Evolutionary conservation across 306 rosid species (phyloP).

Genomic region (Gleditsia sinensis): DNA sequence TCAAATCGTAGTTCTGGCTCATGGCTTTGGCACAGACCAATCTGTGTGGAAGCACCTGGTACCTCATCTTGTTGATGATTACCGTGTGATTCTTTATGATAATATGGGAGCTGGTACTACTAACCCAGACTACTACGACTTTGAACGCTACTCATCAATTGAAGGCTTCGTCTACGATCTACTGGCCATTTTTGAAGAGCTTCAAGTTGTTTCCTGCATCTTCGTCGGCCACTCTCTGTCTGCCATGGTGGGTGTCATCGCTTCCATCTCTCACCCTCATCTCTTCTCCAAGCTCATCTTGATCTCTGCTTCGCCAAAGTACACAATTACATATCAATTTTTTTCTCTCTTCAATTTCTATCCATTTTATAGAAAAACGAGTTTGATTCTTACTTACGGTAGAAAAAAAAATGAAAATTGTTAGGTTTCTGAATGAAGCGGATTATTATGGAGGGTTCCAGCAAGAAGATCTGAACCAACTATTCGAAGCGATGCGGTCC

Average conservation of each 20-base stretch:
- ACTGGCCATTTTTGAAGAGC: slow-evolving; percentile 61
- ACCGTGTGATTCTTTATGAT: slow-evolving; percentile 57
- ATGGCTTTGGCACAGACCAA: slow-evolving; percentile 82
- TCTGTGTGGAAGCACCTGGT: slow-evolving; percentile 76
- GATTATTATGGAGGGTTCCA: slow-evolving; percentile 38
- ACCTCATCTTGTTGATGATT: slow-evolving; percentile 63
- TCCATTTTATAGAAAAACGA: background rate
- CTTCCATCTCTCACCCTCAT: slow-evolving; percentile 61
- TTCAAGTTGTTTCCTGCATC: slow-evolving; percentile 50
- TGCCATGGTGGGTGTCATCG: slow-evolving; percentile 61
- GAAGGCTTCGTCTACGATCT: slow-evolving; percentile 64
- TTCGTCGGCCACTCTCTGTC: slow-evolving; percentile 79
- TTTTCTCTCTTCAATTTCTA: background rate
- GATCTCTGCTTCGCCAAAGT: slow-evolving; percentile 69
- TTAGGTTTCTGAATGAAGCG: slow-evolving; percentile 35
- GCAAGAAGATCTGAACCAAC: slow-evolving; percentile 36
- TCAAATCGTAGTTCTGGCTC: slow-evolving; percentile 49
- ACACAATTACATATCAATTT: background rate
- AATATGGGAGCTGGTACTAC: slow-evolving; percentile 81
- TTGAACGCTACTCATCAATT: slow-evolving; percentile 57
- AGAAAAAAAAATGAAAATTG: background rate
- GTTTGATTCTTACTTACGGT: background rate
- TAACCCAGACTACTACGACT: slow-evolving; percentile 68
- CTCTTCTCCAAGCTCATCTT: slow-evolving; percentile 66
- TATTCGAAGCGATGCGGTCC: slow-evolving; percentile 30